Percentiles rank a stretch among this genome's conserved stretches.
These are phyloP conservation scores for Polyporus tsugae DNA, from an alignment of 1,284 basidiomycete genomes.

Conservation along the genomic window DNA sequence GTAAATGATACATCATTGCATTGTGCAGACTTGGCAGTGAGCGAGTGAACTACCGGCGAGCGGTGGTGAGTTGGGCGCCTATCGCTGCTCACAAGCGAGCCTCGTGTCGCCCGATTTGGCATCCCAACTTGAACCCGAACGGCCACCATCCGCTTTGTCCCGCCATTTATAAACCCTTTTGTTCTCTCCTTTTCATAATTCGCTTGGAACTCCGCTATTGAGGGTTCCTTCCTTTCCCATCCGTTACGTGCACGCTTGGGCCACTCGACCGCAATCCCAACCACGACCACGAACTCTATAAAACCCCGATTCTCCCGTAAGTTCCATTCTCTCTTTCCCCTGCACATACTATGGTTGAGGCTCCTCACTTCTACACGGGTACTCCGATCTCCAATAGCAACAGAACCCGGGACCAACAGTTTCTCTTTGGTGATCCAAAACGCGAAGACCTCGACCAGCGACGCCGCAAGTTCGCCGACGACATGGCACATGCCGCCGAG, in stretches of 20 bases:
- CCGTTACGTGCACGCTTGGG: background rate
- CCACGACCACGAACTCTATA: background rate
- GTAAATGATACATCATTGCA: no score
- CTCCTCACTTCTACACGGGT: background rate
- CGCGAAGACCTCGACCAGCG: background rate
- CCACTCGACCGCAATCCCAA: background rate
- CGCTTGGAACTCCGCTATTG: background rate
- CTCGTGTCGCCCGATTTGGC: background rate
- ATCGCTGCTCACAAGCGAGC: background rate
- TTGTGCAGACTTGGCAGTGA: no score
- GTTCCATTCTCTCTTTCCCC: background rate
- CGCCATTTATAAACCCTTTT: background rate
- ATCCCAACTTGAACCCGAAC: constrained; percentile 1
- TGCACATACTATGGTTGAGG: background rate
- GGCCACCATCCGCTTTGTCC: background rate
- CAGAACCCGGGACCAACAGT: background rate
- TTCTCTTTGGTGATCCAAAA: background rate
- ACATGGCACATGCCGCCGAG: background rate
- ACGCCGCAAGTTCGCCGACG: background rate
- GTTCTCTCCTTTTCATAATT: background rate
- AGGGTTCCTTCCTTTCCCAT: background rate
- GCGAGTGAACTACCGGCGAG: no score
- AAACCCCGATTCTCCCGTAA: background rate
- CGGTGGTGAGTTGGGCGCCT: background rate
- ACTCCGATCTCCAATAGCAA: background rate